Conservation (phyloP, 768 basidiomycete genomes). For the Tulasnella sp. region DNA sequence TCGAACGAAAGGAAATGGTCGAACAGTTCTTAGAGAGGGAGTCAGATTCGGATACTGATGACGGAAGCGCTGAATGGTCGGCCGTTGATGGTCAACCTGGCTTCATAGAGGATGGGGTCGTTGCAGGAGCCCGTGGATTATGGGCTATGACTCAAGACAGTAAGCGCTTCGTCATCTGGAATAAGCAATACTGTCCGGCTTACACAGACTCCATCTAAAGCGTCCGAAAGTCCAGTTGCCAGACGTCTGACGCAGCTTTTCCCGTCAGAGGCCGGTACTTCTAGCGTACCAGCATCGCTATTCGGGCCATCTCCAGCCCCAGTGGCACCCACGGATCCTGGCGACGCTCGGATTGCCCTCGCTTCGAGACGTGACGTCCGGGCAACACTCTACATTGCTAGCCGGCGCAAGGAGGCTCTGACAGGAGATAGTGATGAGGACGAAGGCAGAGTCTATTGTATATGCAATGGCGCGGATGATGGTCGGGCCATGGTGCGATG, state of each 20-base stretch:
- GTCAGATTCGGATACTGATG: slow-evolving; percentile 36
- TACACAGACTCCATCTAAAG: neutral
- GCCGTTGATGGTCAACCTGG: slow-evolving; percentile 21
- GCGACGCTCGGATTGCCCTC: slow-evolving; percentile 64
- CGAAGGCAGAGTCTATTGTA: slow-evolving; percentile 47
- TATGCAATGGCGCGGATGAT: slow-evolving; percentile 57
- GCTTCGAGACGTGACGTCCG: slow-evolving; percentile 62
- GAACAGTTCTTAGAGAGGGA: slow-evolving; percentile 64
- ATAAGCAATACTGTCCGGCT: neutral
- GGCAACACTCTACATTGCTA: slow-evolving; percentile 34
- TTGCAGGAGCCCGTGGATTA: neutral
- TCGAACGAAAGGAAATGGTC: slow-evolving; percentile 53
- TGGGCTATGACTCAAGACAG: neutral
- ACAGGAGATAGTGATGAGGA: slow-evolving; percentile 29
- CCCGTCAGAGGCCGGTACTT: slow-evolving; percentile 27
- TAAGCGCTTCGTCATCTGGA: neutral
- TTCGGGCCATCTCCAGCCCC: slow-evolving; percentile 21
- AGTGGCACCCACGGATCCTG: slow-evolving; percentile 46
- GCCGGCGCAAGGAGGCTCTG: slow-evolving; percentile 31
- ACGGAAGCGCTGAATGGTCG: slow-evolving; percentile 24
- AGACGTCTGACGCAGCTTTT: slow-evolving; percentile 15
- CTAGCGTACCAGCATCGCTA: slow-evolving; percentile 21
- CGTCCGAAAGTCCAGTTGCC: slow-evolving; percentile 21
- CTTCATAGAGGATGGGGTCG: neutral
- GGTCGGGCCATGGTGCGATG: slow-evolving; percentile 74